phyloP scores from a whole-genome alignment of 371 early-diverging fungal genomes.

The Dichotomocladium elegans region DNA sequence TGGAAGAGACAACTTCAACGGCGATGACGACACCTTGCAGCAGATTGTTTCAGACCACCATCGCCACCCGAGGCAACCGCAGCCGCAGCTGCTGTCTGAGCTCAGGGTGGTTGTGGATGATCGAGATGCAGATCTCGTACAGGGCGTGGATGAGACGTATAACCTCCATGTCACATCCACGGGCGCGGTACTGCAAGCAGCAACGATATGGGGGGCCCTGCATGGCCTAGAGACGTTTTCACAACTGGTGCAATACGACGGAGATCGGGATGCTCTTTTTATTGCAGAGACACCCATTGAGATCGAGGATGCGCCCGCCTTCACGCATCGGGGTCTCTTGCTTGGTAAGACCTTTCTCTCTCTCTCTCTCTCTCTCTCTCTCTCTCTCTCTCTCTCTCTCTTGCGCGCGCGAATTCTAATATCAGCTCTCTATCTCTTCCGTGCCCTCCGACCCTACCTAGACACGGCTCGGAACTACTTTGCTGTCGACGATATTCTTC shows the following conservation, averaged over 20 bases:
- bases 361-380: too few species aligned
- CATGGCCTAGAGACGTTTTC: conserved; percentile 74
- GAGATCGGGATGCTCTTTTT: conserved; percentile 13
- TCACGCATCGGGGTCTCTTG: conserved; percentile 71
- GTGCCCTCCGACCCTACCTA: too few species aligned
- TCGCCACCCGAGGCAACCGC: background rate
- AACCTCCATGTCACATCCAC: conserved; percentile 46
- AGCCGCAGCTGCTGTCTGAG: conserved; percentile 10
- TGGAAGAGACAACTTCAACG: background rate
- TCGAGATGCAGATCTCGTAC: conserved; percentile 29
- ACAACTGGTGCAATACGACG: conserved; percentile 55
- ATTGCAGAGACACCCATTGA: conserved; percentile 57
- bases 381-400: too few species aligned
- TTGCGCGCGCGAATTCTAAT: too few species aligned
- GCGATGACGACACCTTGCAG: conserved; percentile 2
- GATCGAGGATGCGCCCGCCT: conserved; percentile 67
- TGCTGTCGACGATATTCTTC: conserved; percentile 54
- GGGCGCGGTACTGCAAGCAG: conserved; percentile 50
- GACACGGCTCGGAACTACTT: conserved; percentile 80
- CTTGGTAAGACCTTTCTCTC: conserved; percentile 26
- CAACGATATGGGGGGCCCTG: conserved; percentile 73
- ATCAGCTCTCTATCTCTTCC: too few species aligned
- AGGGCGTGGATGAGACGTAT: conserved; percentile 65
- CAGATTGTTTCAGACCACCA: too few species aligned
- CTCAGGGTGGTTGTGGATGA: conserved; percentile 33